Evolutionary conservation across 2,329 filamentous ascomycete genomes (phyloP), one percentile per base, ranked within the genome.

Genomic region (Chaetomium olivaceum): DNA sequence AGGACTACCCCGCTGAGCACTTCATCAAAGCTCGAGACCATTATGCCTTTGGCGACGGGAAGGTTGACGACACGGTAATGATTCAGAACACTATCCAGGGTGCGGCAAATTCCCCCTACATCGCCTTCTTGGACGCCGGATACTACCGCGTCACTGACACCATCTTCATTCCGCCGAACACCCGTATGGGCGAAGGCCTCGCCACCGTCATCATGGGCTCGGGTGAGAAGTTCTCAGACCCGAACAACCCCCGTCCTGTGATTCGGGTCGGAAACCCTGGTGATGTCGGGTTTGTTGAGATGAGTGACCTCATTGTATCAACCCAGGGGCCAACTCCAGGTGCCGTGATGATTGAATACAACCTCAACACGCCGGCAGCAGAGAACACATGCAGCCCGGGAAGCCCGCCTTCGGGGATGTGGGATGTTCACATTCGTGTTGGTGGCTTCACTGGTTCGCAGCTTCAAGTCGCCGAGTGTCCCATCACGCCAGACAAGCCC

Each of bases 351-450:
- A 86, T 93, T 65, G 83, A 93, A 73, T 93, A 88, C 81, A 93
- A 93, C 74, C 79, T 93, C 19, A 82, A 81, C 58, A 81, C 81
- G 19, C 71, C 77, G 4, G 73, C 72, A 0, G 71, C 66, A 3
- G 69, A 69, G 11, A 66, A 46, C 27, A 62, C 58, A 6, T 68
- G 65, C 27, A 68, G 66, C 19, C 27, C 63, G 1, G 58, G 58
- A 2, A 43, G 27, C 27, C 73, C 73, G 36, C 82, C 82, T 2
- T 79, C 79, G 4, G 87, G 85, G 16, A 82, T 89, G 75, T 93
- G 90, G 91, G 91, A 93, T 71, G 86, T 89, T 14, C 91, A 93
- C 77, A 85, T 89, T 73, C 87, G 91, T 71, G 83, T 94, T 58
- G 91, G 90, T 69, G 91, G 91, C 16, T 88, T 87, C 67, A 83